Base-by-base conservation (phyloP, 495 filamentous ascomycete genomes). In the Cercophora newfieldiana region DNA sequence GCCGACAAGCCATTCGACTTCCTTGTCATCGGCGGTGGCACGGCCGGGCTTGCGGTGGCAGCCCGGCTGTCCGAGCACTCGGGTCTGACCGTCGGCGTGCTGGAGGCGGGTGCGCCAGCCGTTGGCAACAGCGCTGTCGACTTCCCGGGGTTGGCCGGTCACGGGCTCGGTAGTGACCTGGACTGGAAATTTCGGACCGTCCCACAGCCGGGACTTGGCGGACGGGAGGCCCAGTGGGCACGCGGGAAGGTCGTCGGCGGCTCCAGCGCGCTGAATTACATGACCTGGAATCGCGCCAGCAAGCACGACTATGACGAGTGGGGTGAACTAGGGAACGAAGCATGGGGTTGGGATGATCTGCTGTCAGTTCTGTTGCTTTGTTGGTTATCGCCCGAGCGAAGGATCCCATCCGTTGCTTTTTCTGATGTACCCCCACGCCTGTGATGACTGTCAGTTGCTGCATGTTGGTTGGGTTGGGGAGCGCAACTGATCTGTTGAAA, bases 1-100 rank as follows among this genome's bases (percentile, higher is more conserved):
- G 85, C 85, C 63, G 76, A 80, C 25, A 81, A 84, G 78, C 78
- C 78, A 78, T 94, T 88, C 77, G 91, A 96, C 80, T 94, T 90
- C 78, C 76, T 96, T 14, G 69, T 87, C 18, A 71, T 86, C 10
- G 85, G 85, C 26, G 84, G 84, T 49, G 85, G 84, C 7, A 86
- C 85, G 0, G 77, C 81, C 26, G 86, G 86, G 6, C 76, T 88
- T n/a, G 80, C 78, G 3, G 72, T 87, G 1, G 86, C 86, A 3
- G 79, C 80, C 63, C 76, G 85, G 0, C 78, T 89, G 2, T 83
- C 84, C 0, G 84, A 85, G 59, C 67, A 79, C 60, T 65, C 77
- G 0, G 64, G 74, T 25, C 54, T 84, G 28, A 77, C 64, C 1
- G 79, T 89, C 5, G 79, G 79, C 4, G 79, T 89, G 3, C 77